A percentile compares a stretch with the other conserved stretches of the same genome.
These are phyloP conservation scores for Hanseniaspora lachancei DNA, from an alignment of 805 yeast species.

Conservation along the genomic window DNA sequence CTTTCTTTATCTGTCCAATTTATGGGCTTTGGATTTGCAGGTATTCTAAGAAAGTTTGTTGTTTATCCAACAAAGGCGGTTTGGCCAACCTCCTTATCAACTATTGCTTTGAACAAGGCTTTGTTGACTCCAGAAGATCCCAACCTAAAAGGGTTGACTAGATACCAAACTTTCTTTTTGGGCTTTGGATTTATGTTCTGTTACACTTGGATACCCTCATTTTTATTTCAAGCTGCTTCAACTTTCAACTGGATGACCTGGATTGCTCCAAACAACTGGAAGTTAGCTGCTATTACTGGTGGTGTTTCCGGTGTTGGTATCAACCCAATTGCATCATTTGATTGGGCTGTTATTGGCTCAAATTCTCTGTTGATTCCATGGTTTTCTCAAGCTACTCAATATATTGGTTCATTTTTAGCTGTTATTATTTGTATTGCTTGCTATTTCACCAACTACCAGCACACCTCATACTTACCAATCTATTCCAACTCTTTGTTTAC, in stretches of 20 bases:
- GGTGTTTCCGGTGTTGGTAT: slow-evolving; percentile 35
- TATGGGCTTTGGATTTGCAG: slow-evolving; percentile 56
- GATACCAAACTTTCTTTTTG: slow-evolving; percentile 37
- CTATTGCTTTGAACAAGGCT: slow-evolving; percentile 43
- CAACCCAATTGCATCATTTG: slow-evolving; percentile 43
- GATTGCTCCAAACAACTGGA: slow-evolving; percentile 30
- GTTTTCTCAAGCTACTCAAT: slow-evolving; percentile 25
- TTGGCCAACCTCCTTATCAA: slow-evolving; percentile 53
- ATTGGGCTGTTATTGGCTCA: slow-evolving; percentile 34
- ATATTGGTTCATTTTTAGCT: slow-evolving; percentile 27
- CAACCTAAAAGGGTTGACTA: slow-evolving; percentile 25
- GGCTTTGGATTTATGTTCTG: slow-evolving; percentile 33
- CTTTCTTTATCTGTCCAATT: slow-evolving; percentile 46
- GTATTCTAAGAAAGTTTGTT: slow-evolving; percentile 44
- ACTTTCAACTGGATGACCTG: slow-evolving; percentile 38
- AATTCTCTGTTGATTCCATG: slow-evolving; percentile 35
- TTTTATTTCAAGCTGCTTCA: slow-evolving; percentile 45
- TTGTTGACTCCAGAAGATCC: slow-evolving; percentile 32
- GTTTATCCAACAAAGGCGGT: slow-evolving; percentile 48
- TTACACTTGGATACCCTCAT: slow-evolving; percentile 60
- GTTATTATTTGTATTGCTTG: slow-evolving; percentile 27
- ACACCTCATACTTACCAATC: slow-evolving; percentile 48
- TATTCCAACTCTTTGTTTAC: slow-evolving; percentile 39
- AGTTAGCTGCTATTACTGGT: slow-evolving; percentile 47
- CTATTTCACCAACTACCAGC: slow-evolving; percentile 42